Base-by-base conservation (phyloP, 2,329 filamentous ascomycete genomes). In the Pyricularia sp. region DNA sequence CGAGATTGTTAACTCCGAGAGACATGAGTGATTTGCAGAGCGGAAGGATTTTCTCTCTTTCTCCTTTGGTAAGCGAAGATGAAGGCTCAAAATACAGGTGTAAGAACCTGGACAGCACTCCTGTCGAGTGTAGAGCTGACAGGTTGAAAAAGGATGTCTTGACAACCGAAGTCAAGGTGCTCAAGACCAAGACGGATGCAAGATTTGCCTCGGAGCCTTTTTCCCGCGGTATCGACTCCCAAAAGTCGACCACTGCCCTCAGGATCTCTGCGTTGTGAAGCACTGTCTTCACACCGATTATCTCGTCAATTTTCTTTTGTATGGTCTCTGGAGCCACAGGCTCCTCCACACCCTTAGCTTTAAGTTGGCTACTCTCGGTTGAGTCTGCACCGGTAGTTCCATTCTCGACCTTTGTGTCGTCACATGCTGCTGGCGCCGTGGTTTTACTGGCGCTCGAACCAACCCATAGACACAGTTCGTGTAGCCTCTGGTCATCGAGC, bases 1-100 rank as follows among this genome's bases (percentile, higher is more conserved):
- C 85, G n/a, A 96, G 83, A 66, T 82, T 82, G 71, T 87, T 89
- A 69, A 96, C 84, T 24, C 94, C 93, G 67, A 94, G 81, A 65
- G 84, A 78, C 79, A 91, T 85, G 72, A 96, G 77, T 74, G 81
- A 81, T 68, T 83, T 83, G 71, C 89, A 93, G 30, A 96, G 80
- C 26, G 83, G 79, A 68, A 88, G 78, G 24, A 91, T 82, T 16
- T 86, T 78, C 30, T 78, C 73, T 69, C 79, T 81, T 72, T 92
- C 88, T 3, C 77, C 72, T 28, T 78, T 72, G 16, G 80, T 79
- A 33, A 90, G 77, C 16, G 75, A 73, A 24, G 82, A 79, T 62
- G 79, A 77, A 4, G 74, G 67, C 22, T 77, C 76, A 69, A 91
- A 90, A 64, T 85, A 79, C 28, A 88, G 75, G 12, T 81, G 81